These are phyloP conservation scores for Mrakiaceae sp. DNA, from an alignment of 1,284 basidiomycete genomes.

Conservation along the genomic window DNA sequence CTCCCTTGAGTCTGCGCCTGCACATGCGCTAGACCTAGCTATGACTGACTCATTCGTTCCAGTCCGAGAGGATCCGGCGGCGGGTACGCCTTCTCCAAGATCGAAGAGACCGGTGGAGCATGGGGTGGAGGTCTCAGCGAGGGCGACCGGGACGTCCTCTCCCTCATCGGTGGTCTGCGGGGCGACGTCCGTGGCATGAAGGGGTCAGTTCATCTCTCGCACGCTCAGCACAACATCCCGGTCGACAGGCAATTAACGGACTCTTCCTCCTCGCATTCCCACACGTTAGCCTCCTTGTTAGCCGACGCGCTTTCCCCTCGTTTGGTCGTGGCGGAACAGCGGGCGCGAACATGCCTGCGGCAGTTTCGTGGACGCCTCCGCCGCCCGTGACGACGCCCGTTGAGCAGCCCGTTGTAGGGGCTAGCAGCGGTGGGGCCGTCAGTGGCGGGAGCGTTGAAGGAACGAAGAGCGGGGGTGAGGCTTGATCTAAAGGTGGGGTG, in stretches of 20 bases:
- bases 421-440: too few relatives aligned
- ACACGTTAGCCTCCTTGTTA: background rate
- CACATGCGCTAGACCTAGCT: too few relatives aligned
- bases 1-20: too few relatives aligned
- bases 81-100: background rate
- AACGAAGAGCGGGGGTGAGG: too few relatives aligned
- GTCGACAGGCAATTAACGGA: background rate
- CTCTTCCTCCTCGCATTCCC: background rate
- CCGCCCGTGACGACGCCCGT: background rate
- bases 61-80: background rate
- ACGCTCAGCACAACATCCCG: background rate
- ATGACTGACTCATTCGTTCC: background rate
- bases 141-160: background rate
- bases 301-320: background rate
- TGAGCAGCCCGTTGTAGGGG: too few relatives aligned
- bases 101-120: background rate
- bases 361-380: background rate
- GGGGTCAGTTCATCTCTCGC: background rate
- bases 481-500: too few relatives aligned
- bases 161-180: background rate
- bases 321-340: background rate
- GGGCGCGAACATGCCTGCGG: background rate
- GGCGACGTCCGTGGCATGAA: background rate
- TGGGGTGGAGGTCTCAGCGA: background rate
- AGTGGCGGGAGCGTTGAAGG: too few relatives aligned